phyloP scores from a whole-genome alignment of 2,329 filamentous ascomycete species.

The Fulvia fulva region DNA sequence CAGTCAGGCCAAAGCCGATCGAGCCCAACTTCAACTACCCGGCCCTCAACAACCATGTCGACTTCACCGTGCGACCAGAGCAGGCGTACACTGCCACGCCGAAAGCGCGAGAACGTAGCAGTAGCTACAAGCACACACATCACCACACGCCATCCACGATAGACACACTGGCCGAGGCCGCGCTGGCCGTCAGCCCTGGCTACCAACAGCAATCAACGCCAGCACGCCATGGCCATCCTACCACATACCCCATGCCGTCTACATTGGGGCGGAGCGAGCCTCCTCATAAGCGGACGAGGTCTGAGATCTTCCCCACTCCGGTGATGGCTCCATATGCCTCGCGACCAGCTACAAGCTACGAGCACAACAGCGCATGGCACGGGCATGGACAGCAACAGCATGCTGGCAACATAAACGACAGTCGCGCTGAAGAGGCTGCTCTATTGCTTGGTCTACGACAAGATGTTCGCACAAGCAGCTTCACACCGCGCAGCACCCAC shows the following conservation, averaged over 20 bases:
- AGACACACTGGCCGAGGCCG: conserved; percentile 43
- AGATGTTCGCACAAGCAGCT: conserved; percentile 25
- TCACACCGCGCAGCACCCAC: conserved; percentile 16
- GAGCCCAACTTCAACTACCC: conserved; percentile 36
- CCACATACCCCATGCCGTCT: conserved; percentile 21
- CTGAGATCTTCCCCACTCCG: conserved; percentile 51
- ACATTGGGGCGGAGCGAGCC: conserved; percentile 41
- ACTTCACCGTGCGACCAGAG: conserved; percentile 21
- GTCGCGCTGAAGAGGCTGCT: conserved; percentile 44
- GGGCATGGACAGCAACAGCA: conserved; percentile 12
- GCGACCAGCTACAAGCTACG: conserved; percentile 47
- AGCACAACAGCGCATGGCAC: conserved; percentile 32
- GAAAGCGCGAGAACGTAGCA: conserved; percentile 13
- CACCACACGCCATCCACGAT: conserved; percentile 37
- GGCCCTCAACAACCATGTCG: conserved; percentile 25
- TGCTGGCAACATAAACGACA: conserved; percentile 25
- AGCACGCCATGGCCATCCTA: conserved; percentile 18
- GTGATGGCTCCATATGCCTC: conserved; percentile 37
- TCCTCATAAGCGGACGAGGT: conserved; percentile 58
- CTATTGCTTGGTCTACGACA: conserved; percentile 42
- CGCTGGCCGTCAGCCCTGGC: conserved; percentile 38
- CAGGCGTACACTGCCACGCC: conserved; percentile 19
- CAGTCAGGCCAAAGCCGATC: conserved; percentile 25
- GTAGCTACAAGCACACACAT: conserved; percentile 25
- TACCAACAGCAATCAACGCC: conserved; percentile 17